Conservation (phyloP, 192 early-diverging fungal species). For the Irineochytrium annulatum region DNA sequence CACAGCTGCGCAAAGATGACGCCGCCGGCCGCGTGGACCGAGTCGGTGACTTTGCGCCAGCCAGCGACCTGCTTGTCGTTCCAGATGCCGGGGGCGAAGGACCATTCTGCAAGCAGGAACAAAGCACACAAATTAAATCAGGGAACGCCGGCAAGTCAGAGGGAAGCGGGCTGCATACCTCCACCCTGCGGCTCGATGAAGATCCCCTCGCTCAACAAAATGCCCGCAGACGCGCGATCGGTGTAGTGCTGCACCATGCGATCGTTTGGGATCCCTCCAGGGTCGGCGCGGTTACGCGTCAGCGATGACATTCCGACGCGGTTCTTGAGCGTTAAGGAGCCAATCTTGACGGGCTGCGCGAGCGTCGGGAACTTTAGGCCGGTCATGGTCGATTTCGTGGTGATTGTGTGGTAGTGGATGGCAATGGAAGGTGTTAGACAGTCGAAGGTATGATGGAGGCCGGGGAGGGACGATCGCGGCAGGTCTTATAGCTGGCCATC, state of each 20-base stretch:
- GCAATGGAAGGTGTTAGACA: too few species aligned
- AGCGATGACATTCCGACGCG: constrained; percentile 20
- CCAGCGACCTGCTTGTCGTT: constrained; percentile 31
- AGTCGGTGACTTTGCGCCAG: constrained; percentile 45
- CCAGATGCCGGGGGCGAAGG: constrained; percentile 40
- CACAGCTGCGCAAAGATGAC: constrained; percentile 48
- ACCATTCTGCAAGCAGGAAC: constrained; percentile 24
- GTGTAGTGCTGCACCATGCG: constrained; percentile 16
- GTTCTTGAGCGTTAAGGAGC: constrained; percentile 24
- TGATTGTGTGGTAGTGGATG: too few species aligned
- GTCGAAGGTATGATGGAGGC: too few species aligned
- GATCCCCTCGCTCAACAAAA: constrained; percentile 10
- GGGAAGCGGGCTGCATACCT: background rate
- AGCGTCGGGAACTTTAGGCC: constrained; percentile 9
- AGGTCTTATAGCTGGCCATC: too few species aligned
- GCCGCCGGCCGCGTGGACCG: constrained; percentile 33
- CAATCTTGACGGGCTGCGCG: constrained; percentile 13
- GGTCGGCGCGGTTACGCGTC: constrained; percentile 18
- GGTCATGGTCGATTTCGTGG: too few species aligned
- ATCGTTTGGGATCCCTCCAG: constrained; percentile 7
- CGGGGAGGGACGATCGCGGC: too few species aligned
- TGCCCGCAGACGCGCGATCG: constrained; percentile 18
- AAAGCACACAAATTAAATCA: too few species aligned
- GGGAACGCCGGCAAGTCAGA: too few species aligned
- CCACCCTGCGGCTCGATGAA: constrained; percentile 16